Percentiles rank a stretch among this genome's conserved stretches.
Conservation (phyloP, 495 filamentous ascomycete genomes). For the Penicillium steckii region DNA sequence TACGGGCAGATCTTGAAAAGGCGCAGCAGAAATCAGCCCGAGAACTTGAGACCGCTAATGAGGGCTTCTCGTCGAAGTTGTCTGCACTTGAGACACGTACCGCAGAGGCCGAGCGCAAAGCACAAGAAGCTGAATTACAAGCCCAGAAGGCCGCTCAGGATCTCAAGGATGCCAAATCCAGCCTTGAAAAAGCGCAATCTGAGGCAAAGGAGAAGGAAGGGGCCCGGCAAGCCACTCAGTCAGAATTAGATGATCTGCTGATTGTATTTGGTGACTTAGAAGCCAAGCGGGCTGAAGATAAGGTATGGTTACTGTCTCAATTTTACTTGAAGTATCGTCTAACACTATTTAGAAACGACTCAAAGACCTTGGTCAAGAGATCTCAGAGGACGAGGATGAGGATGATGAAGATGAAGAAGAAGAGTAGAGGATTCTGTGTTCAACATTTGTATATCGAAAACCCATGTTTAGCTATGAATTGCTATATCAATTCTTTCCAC, state of each 20-base stretch:
- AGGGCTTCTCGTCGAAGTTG: constrained; percentile 51
- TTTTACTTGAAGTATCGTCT: constrained; percentile 11
- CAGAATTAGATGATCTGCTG: constrained; percentile 78
- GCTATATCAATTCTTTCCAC: background rate
- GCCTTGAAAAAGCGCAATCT: constrained; percentile 26
- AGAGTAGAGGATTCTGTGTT: constrained; percentile 25
- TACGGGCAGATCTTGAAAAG: constrained; percentile 60
- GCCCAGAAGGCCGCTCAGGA: constrained; percentile 20
- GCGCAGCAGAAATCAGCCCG: constrained; percentile 47
- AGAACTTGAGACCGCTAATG: constrained; percentile 57
- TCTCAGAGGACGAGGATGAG: constrained; percentile 78
- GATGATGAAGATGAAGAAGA: constrained; percentile 63
- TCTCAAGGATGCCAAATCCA: constrained; percentile 19
- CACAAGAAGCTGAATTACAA: constrained; percentile 49
- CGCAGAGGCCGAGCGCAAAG: constrained; percentile 40
- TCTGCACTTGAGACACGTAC: constrained; percentile 47
- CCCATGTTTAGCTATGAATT: background rate
- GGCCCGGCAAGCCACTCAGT: constrained; percentile 61
- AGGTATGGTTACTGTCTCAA: constrained; percentile 51
- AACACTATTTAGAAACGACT: constrained; percentile 60
- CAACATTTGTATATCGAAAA: constrained; percentile 13
- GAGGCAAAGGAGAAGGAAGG: constrained; percentile 57
- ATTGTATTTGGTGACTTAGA: constrained; percentile 90
- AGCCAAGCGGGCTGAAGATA: constrained; percentile 76
- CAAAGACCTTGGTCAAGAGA: constrained; percentile 66